These are phyloP conservation scores for Trifolium subterraneum DNA, from an alignment of 306 rosid species.

Conservation along the genomic window DNA sequence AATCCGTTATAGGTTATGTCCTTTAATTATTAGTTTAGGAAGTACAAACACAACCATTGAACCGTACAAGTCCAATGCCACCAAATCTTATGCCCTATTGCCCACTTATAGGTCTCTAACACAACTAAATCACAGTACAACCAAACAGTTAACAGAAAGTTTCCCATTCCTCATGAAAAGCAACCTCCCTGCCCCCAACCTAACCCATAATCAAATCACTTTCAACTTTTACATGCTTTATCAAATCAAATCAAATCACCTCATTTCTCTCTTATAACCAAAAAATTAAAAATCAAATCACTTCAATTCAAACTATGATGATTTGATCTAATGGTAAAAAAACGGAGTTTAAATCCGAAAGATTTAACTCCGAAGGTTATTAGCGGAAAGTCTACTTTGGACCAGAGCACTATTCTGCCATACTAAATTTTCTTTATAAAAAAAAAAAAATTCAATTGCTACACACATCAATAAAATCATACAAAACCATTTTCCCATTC, in stretches of 20 bases:
- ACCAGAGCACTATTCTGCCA: too few relatives aligned
- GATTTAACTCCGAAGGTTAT: not conserved
- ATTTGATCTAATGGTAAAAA: too few relatives aligned
- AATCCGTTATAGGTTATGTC: not conserved
- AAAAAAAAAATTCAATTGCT: constrained; percentile 48
- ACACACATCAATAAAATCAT: constrained; percentile 73
- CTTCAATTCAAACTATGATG: too few relatives aligned
- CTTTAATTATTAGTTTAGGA: not conserved
- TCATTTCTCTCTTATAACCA: too few relatives aligned
- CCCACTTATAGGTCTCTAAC: not conserved
- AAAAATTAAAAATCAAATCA: too few relatives aligned
- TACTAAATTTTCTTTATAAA: too few relatives aligned
- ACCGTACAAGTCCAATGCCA: not conserved
- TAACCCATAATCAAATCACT: constrained; percentile 49
- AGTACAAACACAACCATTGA: not conserved
- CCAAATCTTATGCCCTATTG: not conserved
- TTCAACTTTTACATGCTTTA: constrained; percentile 54
- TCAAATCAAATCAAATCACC: not conserved
- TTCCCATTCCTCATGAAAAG: constrained; percentile 52
- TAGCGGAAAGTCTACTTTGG: too few relatives aligned
- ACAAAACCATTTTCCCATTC: constrained; percentile 59
- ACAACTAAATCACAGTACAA: constrained; percentile 36
- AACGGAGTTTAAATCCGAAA: too few relatives aligned
- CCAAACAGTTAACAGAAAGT: constrained; percentile 42
- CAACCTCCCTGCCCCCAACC: constrained; percentile 50